Evolutionary conservation across 2,329 filamentous ascomycete species (phyloP), one percentile per base, ranked within the genome.

Genomic region (Colletotrichum camelliae): DNA sequence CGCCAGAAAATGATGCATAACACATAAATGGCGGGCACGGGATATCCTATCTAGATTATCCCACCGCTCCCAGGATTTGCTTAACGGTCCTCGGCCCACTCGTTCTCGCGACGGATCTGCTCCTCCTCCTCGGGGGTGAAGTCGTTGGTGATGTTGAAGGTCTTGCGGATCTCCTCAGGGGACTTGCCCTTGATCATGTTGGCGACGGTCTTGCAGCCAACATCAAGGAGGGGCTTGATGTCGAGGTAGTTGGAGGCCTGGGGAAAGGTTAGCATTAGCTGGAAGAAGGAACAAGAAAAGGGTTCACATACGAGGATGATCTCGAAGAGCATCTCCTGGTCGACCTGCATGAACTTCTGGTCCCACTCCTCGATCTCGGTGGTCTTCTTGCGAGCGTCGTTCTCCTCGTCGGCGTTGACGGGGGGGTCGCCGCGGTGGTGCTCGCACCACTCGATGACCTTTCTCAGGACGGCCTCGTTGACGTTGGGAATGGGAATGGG

Each of bases 111-210:
- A 73, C 95, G 94, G 78, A 97, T 99, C 90, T 99, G 97, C 84
- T 99, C 97, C 86, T 99, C 97, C 88, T 99, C 97, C 86, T 99
- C 97, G 4, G 96, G 95, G 0, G 97, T 98, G 88, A 99, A 99
- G 86, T 99, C 97, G 82, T 99, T 99, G 82, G 97, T 97, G 82
- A 99, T 99, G 88, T 99, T 99, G 90, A 99, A 99, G 0, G 97
- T 99, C 91, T 98, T 99, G 67, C 97, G 95, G 82, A 99, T 99
- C 89, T 99, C 97, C 85, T 99, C 97, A 4, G 97, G 97, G 0
- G 96, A 98, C 91, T 99, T 99, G 88, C 97, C 97, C 94, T 99
- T 99, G 90, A 99, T 99, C 97, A 99, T 99, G 88, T 99, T 99
- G 77, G 97, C 97, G 18, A 99, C 97, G 0, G 97, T 99, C 92